Conservation (phyloP, 495 filamentous ascomycete species). For the Aspergillus funiculosus region DNA sequence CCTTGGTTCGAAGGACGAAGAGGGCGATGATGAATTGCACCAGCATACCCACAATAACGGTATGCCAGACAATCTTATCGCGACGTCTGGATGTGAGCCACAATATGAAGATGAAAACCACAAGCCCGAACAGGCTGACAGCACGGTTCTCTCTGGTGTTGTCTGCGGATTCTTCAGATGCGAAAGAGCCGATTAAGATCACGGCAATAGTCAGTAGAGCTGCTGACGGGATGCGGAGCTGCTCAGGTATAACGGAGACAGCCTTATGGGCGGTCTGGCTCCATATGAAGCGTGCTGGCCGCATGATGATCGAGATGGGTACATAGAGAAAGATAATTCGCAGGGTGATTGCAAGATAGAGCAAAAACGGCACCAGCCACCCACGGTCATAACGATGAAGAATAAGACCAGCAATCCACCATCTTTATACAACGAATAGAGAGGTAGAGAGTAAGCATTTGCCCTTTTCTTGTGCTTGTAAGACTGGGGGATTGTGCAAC, state of each 20-base stretch:
- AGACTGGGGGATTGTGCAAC: slow-evolving; percentile 18
- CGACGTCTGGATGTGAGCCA: slow-evolving; percentile 67
- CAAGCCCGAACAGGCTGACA: slow-evolving; percentile 72
- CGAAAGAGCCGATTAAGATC: slow-evolving; percentile 71
- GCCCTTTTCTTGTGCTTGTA: not conserved
- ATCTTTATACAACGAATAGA: no score
- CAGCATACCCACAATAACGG: slow-evolving; percentile 84
- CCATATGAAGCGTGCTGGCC: slow-evolving; percentile 63
- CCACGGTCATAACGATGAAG: slow-evolving; percentile 65
- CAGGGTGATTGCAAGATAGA: slow-evolving; percentile 70
- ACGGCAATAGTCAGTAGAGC: slow-evolving; percentile 58
- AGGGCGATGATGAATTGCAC: slow-evolving; percentile 81
- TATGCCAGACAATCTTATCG: slow-evolving; percentile 56
- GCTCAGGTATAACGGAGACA: slow-evolving; percentile 53
- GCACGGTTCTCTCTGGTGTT: slow-evolving; percentile 77
- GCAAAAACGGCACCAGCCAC: slow-evolving; percentile 79
- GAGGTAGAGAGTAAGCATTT: slow-evolving; percentile 7
- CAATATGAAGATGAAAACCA: slow-evolving; percentile 62
- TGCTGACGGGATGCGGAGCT: slow-evolving; percentile 52
- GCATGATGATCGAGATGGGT: slow-evolving; percentile 57
- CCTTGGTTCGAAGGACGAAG: slow-evolving; percentile 74
- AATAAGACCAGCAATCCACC: slow-evolving; percentile 83
- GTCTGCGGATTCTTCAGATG: slow-evolving; percentile 57
- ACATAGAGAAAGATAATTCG: slow-evolving; percentile 70
- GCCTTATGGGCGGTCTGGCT: slow-evolving; percentile 51